These are phyloP conservation scores for Metschnikowia koreensis DNA, from an alignment of 805 yeast species.

Conservation along the genomic window DNA sequence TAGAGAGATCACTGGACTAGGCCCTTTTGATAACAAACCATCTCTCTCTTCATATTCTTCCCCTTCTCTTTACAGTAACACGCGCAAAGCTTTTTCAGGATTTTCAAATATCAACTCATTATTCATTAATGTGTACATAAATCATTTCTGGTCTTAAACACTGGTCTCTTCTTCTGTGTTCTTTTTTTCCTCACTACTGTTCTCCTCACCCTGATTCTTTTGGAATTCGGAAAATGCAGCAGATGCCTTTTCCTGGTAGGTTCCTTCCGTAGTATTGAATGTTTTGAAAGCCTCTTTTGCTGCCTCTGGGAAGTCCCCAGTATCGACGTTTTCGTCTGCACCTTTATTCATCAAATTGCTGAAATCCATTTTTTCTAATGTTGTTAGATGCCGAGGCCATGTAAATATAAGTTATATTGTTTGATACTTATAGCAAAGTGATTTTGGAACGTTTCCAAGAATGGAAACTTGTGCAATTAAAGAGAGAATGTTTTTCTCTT, in stretches of 20 bases:
- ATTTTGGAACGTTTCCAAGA: too few relatives aligned
- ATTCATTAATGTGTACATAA: background rate
- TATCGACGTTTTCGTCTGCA: conserved; percentile 25
- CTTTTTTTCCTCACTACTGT: background rate
- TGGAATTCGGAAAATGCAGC: conserved; percentile 32
- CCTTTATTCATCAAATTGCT: conserved; percentile 34
- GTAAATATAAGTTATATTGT: too few relatives aligned
- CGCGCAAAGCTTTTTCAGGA: too few relatives aligned
- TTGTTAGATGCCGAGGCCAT: too few relatives aligned
- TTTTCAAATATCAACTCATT: too few relatives aligned
- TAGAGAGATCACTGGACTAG: too few relatives aligned
- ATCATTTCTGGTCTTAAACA: background rate
- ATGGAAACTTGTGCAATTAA: too few relatives aligned
- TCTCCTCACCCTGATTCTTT: conserved; percentile 8
- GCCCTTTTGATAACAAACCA: too few relatives aligned
- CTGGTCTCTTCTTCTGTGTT: background rate
- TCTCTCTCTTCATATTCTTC: too few relatives aligned
- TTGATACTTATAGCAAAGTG: too few relatives aligned
- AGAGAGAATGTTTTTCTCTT: too few relatives aligned
- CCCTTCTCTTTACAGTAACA: too few relatives aligned
- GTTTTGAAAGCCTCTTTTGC: conserved; percentile 37
- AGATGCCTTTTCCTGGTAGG: conserved; percentile 35
- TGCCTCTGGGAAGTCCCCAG: conserved; percentile 26
- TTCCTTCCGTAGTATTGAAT: conserved; percentile 29
- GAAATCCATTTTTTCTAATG: conserved; percentile 27